These are phyloP conservation scores for Noccaea bulbosa DNA, from an alignment of 345 rosid species.

Conservation along the genomic window DNA sequence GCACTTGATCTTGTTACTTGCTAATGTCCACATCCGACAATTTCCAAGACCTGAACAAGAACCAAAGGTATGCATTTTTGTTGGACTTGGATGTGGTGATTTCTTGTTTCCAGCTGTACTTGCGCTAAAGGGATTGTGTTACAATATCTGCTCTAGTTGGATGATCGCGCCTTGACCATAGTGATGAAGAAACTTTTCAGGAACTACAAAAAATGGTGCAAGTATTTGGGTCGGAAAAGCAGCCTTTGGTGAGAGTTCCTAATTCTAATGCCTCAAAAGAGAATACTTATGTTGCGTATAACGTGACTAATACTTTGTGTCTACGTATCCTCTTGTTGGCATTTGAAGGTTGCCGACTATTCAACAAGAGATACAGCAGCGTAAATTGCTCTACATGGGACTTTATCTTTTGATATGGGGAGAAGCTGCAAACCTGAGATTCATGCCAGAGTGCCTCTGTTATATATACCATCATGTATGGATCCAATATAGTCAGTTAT, in stretches of 20 bases:
- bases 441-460: slow-evolving; percentile 95
- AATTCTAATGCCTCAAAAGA: neutral
- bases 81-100: slow-evolving; percentile 9
- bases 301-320: neutral
- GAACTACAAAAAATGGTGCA: slow-evolving; percentile 77
- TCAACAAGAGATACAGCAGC: slow-evolving; percentile 94
- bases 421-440: slow-evolving; percentile 94
- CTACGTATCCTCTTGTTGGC: slow-evolving; percentile 26
- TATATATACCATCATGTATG: slow-evolving; percentile 92
- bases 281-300: slow-evolving; percentile 5
- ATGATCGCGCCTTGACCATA: slow-evolving; percentile 60
- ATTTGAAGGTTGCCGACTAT: slow-evolving; percentile 81
- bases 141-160: slow-evolving; percentile 48
- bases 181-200: slow-evolving; percentile 69
- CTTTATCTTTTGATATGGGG: slow-evolving; percentile 95
- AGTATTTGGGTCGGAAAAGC: slow-evolving; percentile 66
- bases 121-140: slow-evolving; percentile 23
- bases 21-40: slow-evolving; percentile 62
- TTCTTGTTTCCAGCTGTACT: neutral
- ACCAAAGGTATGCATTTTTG: slow-evolving; percentile 50
- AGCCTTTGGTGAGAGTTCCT: slow-evolving; percentile 60
- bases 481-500: slow-evolving; percentile 18
- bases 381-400: slow-evolving; percentile 88
- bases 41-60: slow-evolving; percentile 59
- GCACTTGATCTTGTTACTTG: slow-evolving; percentile 67